Conservation (phyloP, 306 rosid genomes). For the Citrullus colocynthis region DNA sequence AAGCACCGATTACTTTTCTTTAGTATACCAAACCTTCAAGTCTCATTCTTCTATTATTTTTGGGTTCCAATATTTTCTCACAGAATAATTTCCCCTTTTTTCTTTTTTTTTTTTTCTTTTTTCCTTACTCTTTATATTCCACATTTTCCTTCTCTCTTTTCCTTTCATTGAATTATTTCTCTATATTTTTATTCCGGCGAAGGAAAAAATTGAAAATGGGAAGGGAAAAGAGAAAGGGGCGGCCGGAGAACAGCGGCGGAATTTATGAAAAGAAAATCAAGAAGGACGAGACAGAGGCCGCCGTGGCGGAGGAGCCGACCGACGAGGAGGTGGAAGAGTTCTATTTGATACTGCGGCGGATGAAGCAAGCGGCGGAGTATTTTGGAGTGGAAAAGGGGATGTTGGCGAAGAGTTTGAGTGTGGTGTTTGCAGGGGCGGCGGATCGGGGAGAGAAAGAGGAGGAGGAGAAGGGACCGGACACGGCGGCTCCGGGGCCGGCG, state of each 20-base stretch:
- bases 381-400: slow-evolving; percentile 18
- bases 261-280: slow-evolving; percentile 7
- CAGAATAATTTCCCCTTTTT: not conserved
- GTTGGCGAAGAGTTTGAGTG: not conserved
- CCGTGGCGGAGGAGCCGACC: slow-evolving; percentile 14
- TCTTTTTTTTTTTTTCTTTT: too few relatives aligned
- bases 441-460: not conserved
- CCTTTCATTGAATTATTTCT: not conserved
- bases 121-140: not conserved
- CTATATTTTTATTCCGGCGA: not conserved
- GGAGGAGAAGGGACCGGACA: not conserved
- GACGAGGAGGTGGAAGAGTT: slow-evolving; percentile 82
- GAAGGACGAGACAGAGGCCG: not conserved
- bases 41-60: too few relatives aligned
- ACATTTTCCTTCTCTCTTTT: not conserved
- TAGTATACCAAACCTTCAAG: too few relatives aligned
- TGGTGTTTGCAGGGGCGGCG: not conserved
- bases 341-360: slow-evolving; percentile 54
- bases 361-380: slow-evolving; percentile 51
- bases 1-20: not conserved
- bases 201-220: not conserved
- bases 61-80: not conserved
- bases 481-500: not conserved
- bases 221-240: slow-evolving; percentile 9
- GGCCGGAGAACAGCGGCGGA: not conserved